A percentile compares a stretch with the other conserved stretches of the same genome.
Conservation (phyloP, 2,329 filamentous ascomycete genomes). For the Chaetomium globosum region DNA sequence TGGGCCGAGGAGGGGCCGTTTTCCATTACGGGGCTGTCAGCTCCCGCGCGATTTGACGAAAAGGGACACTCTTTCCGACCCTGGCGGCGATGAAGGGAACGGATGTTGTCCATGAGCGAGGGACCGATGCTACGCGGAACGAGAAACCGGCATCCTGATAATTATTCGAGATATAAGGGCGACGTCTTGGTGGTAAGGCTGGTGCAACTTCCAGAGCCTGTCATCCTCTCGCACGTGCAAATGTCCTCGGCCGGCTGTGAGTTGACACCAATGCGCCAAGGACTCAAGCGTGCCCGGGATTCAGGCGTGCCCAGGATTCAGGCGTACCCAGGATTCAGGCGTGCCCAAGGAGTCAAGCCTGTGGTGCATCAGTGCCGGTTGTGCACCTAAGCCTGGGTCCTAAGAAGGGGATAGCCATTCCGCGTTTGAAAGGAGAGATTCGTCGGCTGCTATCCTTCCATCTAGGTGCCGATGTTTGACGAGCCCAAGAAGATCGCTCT, state of each 20-base stretch:
- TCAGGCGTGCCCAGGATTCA: background rate
- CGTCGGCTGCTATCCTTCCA: no score
- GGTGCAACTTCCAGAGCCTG: background rate
- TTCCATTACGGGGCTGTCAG: background rate
- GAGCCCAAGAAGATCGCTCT: background rate
- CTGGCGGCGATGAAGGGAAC: background rate
- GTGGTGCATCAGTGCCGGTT: background rate
- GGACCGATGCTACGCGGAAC: background rate
- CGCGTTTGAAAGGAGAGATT: no score
- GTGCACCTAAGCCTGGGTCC: background rate
- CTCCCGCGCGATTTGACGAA: slow-evolving; percentile 7
- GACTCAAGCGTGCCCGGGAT: background rate
- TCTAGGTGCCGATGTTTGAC: no score
- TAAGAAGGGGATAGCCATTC: no score
- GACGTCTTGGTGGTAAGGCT: background rate
- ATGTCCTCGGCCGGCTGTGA: background rate
- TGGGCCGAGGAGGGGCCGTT: slow-evolving; percentile 8
- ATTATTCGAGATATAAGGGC: background rate
- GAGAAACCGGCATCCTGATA: background rate
- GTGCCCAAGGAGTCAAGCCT: background rate
- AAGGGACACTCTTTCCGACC: slow-evolving; percentile 6
- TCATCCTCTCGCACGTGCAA: background rate
- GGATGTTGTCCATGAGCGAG: background rate
- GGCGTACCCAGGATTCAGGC: background rate
- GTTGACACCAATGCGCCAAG: background rate